phyloP scores from a whole-genome alignment of 2,329 filamentous ascomycete species.

The Microcyclosporella mali region DNA sequence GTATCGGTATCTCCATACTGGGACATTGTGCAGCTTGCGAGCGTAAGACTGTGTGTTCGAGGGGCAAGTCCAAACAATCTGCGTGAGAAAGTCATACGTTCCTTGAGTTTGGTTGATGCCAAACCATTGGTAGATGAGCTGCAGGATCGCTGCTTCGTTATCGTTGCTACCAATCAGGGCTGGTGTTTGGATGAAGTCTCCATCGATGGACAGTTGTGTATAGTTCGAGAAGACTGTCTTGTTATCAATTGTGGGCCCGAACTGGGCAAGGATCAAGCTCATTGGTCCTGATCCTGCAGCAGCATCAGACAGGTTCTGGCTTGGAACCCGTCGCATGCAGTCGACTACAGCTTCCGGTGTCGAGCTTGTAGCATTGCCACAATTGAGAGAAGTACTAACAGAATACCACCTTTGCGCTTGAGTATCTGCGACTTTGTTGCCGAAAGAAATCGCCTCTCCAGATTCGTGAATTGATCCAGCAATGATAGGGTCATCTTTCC shows the following conservation, averaged over 20 bases:
- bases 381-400: conserved; percentile 33
- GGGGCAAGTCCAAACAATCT: too few species aligned
- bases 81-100: too few species aligned
- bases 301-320: not conserved
- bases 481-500: conserved; percentile 33
- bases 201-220: conserved; percentile 11
- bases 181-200: too few species aligned
- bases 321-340: not conserved
- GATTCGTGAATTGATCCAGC: conserved; percentile 17
- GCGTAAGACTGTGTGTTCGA: too few species aligned
- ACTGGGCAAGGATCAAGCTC: not conserved
- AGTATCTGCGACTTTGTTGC: conserved; percentile 6
- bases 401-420: conserved; percentile 34
- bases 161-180: too few species aligned
- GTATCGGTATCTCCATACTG: too few species aligned
- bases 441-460: conserved; percentile 23
- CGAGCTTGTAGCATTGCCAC: conserved; percentile 12
- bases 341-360: not conserved
- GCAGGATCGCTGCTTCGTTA: too few species aligned
- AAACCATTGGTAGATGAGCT: too few species aligned
- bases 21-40: too few species aligned
- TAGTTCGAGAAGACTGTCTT: conserved; percentile 13
- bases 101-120: too few species aligned
- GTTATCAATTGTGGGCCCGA: not conserved
- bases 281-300: not conserved